Evolutionary conservation across 805 yeast species (phyloP).

Genomic region (Suhomyces pyralidae): DNA sequence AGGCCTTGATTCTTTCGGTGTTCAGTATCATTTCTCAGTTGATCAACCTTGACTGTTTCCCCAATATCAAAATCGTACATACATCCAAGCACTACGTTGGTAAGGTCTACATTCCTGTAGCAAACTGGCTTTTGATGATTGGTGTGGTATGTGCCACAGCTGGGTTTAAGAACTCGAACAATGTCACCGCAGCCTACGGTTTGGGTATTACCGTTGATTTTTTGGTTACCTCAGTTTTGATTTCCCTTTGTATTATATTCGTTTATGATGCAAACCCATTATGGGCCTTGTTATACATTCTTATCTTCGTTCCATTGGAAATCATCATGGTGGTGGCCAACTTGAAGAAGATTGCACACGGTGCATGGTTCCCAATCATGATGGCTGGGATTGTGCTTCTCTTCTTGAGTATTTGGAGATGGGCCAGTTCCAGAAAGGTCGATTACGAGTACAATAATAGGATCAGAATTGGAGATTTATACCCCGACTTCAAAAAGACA

Average conservation of each 20-base stretch:
- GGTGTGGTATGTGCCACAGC: slow-evolving; percentile 51
- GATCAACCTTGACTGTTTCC: slow-evolving; percentile 54
- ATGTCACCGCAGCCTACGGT: slow-evolving; percentile 60
- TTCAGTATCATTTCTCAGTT: slow-evolving; percentile 52
- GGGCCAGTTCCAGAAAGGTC: slow-evolving; percentile 41
- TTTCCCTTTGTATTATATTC: slow-evolving; percentile 44
- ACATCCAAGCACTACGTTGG: slow-evolving; percentile 46
- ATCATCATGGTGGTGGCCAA: slow-evolving; percentile 45
- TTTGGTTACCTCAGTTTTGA: slow-evolving; percentile 47
- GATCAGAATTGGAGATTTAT: slow-evolving; percentile 34
- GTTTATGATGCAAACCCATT: slow-evolving; percentile 40
- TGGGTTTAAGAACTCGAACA: slow-evolving; percentile 48
- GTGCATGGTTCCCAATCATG: slow-evolving; percentile 61
- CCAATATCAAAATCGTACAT: slow-evolving; percentile 45
- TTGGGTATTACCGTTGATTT: slow-evolving; percentile 57
- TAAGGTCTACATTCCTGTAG: slow-evolving; percentile 50
- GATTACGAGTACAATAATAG: slow-evolving; percentile 34
- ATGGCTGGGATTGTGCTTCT: slow-evolving; percentile 36
- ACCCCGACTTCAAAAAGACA: slow-evolving; percentile 20
- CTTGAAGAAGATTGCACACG: slow-evolving; percentile 50
- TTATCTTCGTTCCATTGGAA: slow-evolving; percentile 48
- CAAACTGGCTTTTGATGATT: slow-evolving; percentile 50
- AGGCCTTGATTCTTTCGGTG: slow-evolving; percentile 56
- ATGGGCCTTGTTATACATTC: slow-evolving; percentile 31
- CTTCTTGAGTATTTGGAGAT: slow-evolving; percentile 48